Base-by-base conservation (phyloP, 2,329 filamentous ascomycete genomes). In the Neocatenulostroma microsporum region DNA sequence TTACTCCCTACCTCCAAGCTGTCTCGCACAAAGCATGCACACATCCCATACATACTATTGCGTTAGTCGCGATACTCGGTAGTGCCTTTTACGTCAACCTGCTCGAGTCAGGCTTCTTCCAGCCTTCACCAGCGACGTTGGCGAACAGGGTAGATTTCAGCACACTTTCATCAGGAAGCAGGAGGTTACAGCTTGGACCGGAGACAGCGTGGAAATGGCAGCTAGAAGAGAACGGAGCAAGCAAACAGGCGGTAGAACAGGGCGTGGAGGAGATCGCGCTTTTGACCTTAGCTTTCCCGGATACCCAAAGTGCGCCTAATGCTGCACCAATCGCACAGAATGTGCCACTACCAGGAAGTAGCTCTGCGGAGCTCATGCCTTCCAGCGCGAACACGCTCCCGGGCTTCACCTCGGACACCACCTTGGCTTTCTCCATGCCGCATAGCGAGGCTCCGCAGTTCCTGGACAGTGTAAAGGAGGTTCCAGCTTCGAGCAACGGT, bases 71-170 rank as follows among this genome's bases (percentile, higher is more conserved):
- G 34, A 66, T 96, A 34, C 70, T 98, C 35, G 91, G 88, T 40
- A 96, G 89, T 62, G 93, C 87, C 31, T 94, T 88, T 44, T 98
- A 98, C 60, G 79, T 96, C 46, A 87, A 88, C 28, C 74, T 96
- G 31, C 73, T 98, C 14, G 87, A 94, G 60, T 84, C 89, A 51
- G 94, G 85, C 59, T 69, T 96, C 40, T 83, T 94, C 55, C 84
- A 91, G 54, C 55, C 72, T 64, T 54, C 48, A 34, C 51, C 46
- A 32, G 52, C 36, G 49, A 58, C 40, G 55, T 62, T 43, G 38
- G 61, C 45, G 50, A 69, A 70, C 60, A 81, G 80, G 53, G 77
- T 86, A 23, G 86, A 95, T 60, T 85, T 87, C 69, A 72, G 76
- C 21, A 82, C 83, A 3, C 68, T 96, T 24, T 67, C 80, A 30